Evolutionary conservation across 345 rosid genomes (phyloP).

Genomic region (Melastoma malabathricum): DNA sequence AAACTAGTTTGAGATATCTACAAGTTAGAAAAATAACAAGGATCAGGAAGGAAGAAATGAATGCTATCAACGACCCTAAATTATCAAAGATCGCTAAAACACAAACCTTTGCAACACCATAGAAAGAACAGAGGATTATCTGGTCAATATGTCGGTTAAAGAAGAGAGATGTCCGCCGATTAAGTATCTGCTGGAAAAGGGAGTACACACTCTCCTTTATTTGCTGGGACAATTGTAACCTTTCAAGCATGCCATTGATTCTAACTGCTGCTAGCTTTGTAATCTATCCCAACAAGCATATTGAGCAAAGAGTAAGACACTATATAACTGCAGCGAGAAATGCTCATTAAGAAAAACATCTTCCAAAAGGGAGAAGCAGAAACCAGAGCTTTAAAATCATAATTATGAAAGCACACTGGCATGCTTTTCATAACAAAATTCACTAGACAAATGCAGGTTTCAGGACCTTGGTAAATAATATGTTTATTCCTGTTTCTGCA

Average conservation of each 20-base stretch:
- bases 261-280: slow-evolving; percentile 78
- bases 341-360: not conserved
- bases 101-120: slow-evolving; percentile 71
- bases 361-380: too few relatives aligned
- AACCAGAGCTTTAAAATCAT: too few relatives aligned
- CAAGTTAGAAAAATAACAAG: slow-evolving; percentile 14
- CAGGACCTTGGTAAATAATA: slow-evolving; percentile 76
- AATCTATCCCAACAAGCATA: slow-evolving; percentile 29
- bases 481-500: slow-evolving; percentile 84
- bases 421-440: too few relatives aligned
- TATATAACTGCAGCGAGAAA: too few relatives aligned
- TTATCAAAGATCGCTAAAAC: slow-evolving; percentile 1
- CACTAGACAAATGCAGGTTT: not conserved
- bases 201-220: slow-evolving; percentile 57
- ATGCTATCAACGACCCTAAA: not conserved
- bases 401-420: too few relatives aligned
- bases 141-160: slow-evolving; percentile 81
- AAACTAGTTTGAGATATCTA: slow-evolving; percentile 80
- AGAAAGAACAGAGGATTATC: slow-evolving; percentile 80
- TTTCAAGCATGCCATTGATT: slow-evolving; percentile 73
- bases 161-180: slow-evolving; percentile 48
- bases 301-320: not conserved
- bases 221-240: slow-evolving; percentile 65
- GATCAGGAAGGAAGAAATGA: slow-evolving; percentile 4
- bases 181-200: slow-evolving; percentile 62